Evolutionary conservation across 257 asterid genomes (phyloP).

Genomic region (Solanum chilense): DNA sequence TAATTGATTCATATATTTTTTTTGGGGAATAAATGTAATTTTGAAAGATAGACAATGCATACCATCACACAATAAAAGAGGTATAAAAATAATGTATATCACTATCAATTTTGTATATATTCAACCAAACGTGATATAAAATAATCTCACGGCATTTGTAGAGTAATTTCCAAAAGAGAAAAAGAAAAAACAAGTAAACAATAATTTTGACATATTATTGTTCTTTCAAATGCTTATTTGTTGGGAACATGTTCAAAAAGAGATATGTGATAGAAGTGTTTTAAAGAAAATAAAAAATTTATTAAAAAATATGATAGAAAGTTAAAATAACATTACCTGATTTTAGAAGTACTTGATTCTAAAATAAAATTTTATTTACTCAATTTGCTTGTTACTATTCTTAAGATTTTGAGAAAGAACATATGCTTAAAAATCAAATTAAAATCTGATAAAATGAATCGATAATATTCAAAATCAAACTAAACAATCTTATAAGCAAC

Average conservation of each 20-base stretch:
- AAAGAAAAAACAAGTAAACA: not conserved
- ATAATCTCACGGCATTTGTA: not conserved
- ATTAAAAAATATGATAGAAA: not conserved
- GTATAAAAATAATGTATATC: not conserved
- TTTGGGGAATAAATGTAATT: not conserved
- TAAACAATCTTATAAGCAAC: not conserved
- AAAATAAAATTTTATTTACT: not conserved
- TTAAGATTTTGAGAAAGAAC: not conserved
- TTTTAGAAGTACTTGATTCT: not conserved
- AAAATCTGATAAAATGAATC: not conserved
- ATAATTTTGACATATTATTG: not conserved
- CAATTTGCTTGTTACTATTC: not conserved
- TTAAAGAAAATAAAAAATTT: not conserved
- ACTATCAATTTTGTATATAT: not conserved
- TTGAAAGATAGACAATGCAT: not conserved
- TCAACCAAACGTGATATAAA: not conserved
- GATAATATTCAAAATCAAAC: not conserved
- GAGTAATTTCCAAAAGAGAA: not conserved
- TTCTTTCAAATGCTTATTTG: not conserved
- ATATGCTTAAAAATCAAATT: not conserved
- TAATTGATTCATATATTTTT: not conserved
- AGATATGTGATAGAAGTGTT: not conserved
- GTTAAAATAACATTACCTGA: not conserved
- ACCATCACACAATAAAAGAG: not conserved
- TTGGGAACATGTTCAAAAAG: not conserved